Conservation (phyloP, 2,329 filamentous ascomycete species). For the Exophiala oligosperma region DNA sequence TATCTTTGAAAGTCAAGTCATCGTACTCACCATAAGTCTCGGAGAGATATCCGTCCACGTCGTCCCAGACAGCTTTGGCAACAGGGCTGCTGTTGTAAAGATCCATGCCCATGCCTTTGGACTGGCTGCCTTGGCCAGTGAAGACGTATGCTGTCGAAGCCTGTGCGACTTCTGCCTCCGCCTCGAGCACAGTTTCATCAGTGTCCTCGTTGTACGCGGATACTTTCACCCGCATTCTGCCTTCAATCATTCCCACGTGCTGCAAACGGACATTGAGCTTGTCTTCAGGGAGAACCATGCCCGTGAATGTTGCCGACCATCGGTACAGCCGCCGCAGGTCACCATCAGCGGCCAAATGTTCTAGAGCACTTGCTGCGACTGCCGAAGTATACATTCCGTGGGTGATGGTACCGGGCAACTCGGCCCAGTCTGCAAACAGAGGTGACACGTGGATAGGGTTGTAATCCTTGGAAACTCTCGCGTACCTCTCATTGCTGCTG, state of each 20-base stretch:
- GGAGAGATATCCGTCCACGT: conserved; percentile 95
- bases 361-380: conserved; percentile 88
- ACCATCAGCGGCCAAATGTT: conserved; percentile 99
- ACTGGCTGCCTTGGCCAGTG: conserved; percentile 96
- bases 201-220: conserved; percentile 94
- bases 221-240: conserved; percentile 99
- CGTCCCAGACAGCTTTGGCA: conserved; percentile 96
- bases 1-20: background rate
- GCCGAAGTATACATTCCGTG: conserved; percentile 99
- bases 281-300: conserved; percentile 97
- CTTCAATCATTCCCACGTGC: conserved; percentile 95
- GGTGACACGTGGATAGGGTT: conserved; percentile 98
- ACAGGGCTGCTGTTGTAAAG: conserved; percentile 91
- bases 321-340: conserved; percentile 95
- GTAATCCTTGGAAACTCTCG: conserved; percentile 97
- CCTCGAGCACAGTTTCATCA: conserved; percentile 92
- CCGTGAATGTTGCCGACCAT: conserved; percentile 95
- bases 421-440: conserved; percentile 93
- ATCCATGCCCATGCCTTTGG: conserved; percentile 99
- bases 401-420: conserved; percentile 93
- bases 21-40: conserved; percentile 76
- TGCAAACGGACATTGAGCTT: conserved; percentile 92
- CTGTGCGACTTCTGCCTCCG: conserved; percentile 96
- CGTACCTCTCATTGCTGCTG: conserved; percentile 96
- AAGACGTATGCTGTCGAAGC: conserved; percentile 96